These are phyloP conservation scores for Helotiales sp. DNA, from an alignment of 2,329 filamentous ascomycete genomes.

Conservation along the genomic window DNA sequence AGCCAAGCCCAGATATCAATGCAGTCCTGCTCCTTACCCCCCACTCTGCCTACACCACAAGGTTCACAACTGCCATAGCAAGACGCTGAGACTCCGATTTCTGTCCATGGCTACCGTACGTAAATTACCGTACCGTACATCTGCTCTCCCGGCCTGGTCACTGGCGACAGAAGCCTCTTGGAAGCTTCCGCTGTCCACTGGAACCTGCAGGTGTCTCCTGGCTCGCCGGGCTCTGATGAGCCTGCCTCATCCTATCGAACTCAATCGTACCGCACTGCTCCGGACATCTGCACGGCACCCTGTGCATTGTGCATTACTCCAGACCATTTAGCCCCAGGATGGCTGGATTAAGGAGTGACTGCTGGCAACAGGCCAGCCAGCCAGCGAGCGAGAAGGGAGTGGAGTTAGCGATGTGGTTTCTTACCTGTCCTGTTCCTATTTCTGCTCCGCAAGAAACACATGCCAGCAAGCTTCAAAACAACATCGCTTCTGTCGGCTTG, in stretches of 20 bases:
- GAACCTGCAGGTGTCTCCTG: not conserved
- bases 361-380: not conserved
- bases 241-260: slow-evolving; percentile 4
- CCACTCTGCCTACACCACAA: not conserved
- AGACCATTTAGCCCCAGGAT: slow-evolving; percentile 3
- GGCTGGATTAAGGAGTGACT: slow-evolving; percentile 7
- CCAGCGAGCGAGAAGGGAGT: not conserved
- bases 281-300: slow-evolving; percentile 6
- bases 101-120: not conserved
- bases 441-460: slow-evolving; percentile 4
- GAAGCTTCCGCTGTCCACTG: not conserved
- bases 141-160: not conserved
- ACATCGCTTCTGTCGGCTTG: no score
- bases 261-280: not conserved
- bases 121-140: not conserved
- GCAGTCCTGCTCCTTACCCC: not conserved
- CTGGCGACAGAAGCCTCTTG: not conserved
- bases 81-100: not conserved
- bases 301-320: slow-evolving; percentile 7
- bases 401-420: not conserved
- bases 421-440: slow-evolving; percentile 5
- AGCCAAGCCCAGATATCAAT: not conserved
- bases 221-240: not conserved
- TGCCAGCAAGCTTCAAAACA: not conserved
- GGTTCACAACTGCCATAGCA: not conserved